Conservation (phyloP, 2,329 filamentous ascomycete species). For the Calcarisporium arbuscula region DNA sequence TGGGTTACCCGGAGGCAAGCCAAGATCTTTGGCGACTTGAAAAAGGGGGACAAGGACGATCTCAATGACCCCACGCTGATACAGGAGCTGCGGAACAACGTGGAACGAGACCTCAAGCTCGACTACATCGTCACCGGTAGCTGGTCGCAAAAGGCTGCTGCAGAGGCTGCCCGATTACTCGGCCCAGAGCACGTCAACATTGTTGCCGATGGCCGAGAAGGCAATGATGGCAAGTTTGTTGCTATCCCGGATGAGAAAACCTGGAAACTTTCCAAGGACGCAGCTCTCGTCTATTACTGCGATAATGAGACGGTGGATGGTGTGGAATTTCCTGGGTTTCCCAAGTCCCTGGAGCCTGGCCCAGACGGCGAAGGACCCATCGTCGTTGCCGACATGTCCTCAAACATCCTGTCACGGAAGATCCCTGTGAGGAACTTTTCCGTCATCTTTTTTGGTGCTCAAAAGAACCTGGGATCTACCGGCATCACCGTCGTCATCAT, state of each 20-base stretch:
- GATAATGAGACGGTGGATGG: conserved; percentile 94
- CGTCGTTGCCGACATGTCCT: conserved; percentile 88
- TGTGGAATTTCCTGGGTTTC: conserved; percentile 78
- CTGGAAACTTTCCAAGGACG: conserved; percentile 66
- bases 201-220: conserved; percentile 58
- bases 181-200: conserved; percentile 77
- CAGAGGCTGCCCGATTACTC: conserved; percentile 73
- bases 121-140: conserved; percentile 89
- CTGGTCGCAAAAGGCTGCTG: conserved; percentile 81
- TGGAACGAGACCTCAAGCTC: conserved; percentile 66
- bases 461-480: conserved; percentile 87
- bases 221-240: conserved; percentile 73
- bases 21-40: conserved; percentile 50
- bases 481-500: conserved; percentile 84
- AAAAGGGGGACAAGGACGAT: conserved; percentile 40
- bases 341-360: conserved; percentile 52
- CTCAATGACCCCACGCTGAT: conserved; percentile 45
- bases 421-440: conserved; percentile 76
- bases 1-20: conserved; percentile 70
- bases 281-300: conserved; percentile 80
- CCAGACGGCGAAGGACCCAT: conserved; percentile 61
- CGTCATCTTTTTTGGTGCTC: conserved; percentile 84
- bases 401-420: conserved; percentile 80
- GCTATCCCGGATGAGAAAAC: conserved; percentile 69
- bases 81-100: conserved; percentile 53